Conservation (phyloP, 768 basidiomycete genomes). For the Psilocybe tampanensis region DNA sequence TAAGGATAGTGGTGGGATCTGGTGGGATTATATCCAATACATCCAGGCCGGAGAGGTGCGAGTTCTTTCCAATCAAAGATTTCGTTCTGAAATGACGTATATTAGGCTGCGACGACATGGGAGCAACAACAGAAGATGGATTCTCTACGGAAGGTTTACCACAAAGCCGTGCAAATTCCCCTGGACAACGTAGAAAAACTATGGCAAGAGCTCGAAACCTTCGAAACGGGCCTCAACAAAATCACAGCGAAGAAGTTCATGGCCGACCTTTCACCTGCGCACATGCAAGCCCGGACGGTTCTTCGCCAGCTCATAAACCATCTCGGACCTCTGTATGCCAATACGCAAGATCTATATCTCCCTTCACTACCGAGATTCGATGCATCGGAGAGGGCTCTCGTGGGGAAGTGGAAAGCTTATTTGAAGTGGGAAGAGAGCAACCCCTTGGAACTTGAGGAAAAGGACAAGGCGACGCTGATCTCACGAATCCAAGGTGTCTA, state of each 20-base stretch:
- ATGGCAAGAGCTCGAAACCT: conserved; percentile 93
- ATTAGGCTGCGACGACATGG: conserved; percentile 79
- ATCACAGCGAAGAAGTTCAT: conserved; percentile 97
- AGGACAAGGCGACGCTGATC: conserved; percentile 67
- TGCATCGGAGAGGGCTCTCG: conserved; percentile 67
- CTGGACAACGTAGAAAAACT: conserved; percentile 90
- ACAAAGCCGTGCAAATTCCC: conserved; percentile 92
- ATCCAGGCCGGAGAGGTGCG: conserved; percentile 77
- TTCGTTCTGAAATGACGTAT: neutral
- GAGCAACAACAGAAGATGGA: conserved; percentile 97
- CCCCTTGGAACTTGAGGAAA: conserved; percentile 89
- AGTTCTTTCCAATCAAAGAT: neutral
- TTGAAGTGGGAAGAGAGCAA: conserved; percentile 96
- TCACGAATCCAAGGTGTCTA: conserved; percentile 81
- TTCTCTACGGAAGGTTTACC: conserved; percentile 86
- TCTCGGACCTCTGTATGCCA: conserved; percentile 62
- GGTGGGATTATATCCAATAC: conserved; percentile 94
- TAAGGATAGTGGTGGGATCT: conserved; percentile 89
- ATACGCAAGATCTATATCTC: conserved; percentile 52
- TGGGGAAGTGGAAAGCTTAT: conserved; percentile 90
- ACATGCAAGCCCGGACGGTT: conserved; percentile 93
- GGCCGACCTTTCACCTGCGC: conserved; percentile 85
- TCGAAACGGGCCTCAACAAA: conserved; percentile 87
- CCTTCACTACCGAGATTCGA: conserved; percentile 77
- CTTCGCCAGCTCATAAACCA: conserved; percentile 79